These are phyloP conservation scores for Zoysia matrella DNA, from an alignment of 202 grass and related monocot species.

Conservation along the genomic window DNA sequence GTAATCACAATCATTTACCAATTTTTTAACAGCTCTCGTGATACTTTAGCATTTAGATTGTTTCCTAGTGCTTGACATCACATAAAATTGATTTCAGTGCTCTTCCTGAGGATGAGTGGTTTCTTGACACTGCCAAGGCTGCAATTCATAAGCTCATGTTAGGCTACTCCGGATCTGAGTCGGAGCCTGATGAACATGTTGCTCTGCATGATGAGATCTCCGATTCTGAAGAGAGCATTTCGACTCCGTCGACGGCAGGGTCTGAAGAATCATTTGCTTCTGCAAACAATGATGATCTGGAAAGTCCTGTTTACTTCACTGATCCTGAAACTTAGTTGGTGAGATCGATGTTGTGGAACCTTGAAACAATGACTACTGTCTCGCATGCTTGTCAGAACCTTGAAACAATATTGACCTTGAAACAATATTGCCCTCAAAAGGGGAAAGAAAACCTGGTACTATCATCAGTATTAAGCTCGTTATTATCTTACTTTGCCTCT, in stretches of 20 bases:
- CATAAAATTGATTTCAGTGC: conserved; percentile 54
- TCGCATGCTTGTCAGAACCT: no score
- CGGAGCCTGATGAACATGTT: conserved; percentile 64
- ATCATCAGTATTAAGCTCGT: no score
- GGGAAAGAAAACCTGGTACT: no score
- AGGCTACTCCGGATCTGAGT: conserved; percentile 79
- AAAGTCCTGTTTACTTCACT: conserved; percentile 70
- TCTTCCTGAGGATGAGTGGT: conserved; percentile 94
- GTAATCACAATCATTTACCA: conserved; percentile 6
- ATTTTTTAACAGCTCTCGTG: not conserved
- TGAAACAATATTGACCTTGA: no score
- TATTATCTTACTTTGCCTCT: no score
- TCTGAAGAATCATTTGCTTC: conserved; percentile 93
- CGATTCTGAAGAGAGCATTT: conserved; percentile 75
- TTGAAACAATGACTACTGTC: no score
- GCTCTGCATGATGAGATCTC: conserved; percentile 52
- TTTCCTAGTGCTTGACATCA: conserved; percentile 15
- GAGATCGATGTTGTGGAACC: no score
- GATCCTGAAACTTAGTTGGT: no score
- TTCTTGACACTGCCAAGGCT: conserved; percentile 81
- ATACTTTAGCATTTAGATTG: not conserved
- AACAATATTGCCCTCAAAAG: no score
- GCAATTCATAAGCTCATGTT: conserved; percentile 88
- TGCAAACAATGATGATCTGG: conserved; percentile 83
- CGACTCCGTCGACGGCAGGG: conserved; percentile 40